These are phyloP conservation scores for Xerophyta viscosa DNA, from an alignment of 106 monocot genomes.

Conservation along the genomic window DNA sequence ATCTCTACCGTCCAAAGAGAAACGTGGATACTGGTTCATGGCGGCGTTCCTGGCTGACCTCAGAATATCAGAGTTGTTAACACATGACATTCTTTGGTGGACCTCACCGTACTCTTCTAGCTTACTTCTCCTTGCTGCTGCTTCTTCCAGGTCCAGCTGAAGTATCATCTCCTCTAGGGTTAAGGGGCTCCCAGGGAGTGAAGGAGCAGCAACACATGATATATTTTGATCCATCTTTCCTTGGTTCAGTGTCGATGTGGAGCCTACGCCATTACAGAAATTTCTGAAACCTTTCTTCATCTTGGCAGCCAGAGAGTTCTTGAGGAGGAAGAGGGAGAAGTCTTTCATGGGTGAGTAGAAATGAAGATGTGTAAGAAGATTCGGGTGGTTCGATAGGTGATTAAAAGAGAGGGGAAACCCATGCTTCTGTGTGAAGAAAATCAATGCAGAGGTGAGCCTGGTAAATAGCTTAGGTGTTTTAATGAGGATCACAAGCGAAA, in stretches of 20 bases:
- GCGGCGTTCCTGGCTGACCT: constrained; percentile 61
- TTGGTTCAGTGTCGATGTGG: constrained; percentile 55
- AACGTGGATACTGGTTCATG: constrained; percentile 70
- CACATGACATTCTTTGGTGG: constrained; percentile 61
- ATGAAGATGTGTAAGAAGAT: neutral
- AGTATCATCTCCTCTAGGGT: constrained; percentile 92
- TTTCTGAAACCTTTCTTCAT: constrained; percentile 69
- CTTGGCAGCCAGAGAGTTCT: constrained; percentile 54
- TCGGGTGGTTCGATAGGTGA: neutral
- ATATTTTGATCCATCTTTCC: constrained; percentile 9
- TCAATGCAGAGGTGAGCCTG: constrained; percentile 49
- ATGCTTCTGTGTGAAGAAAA: constrained; percentile 28
- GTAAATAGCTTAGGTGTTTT: constrained; percentile 1
- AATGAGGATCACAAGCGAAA: constrained; percentile 38
- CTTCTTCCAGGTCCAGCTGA: constrained; percentile 75
- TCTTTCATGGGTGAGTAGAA: constrained; percentile 47
- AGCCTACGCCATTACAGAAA: constrained; percentile 58
- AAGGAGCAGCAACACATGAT: constrained; percentile 15
- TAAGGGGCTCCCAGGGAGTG: constrained; percentile 12
- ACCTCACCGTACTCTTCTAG: constrained; percentile 17
- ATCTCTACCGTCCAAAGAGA: constrained; percentile 79
- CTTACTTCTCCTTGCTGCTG: constrained; percentile 38
- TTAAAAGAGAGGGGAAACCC: constrained; percentile 10
- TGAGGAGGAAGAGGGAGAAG: constrained; percentile 57
- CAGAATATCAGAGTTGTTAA: constrained; percentile 66